These are phyloP conservation scores for Trichoderma atrobrunneum DNA, from an alignment of 2,329 filamentous ascomycete species.

Conservation along the genomic window DNA sequence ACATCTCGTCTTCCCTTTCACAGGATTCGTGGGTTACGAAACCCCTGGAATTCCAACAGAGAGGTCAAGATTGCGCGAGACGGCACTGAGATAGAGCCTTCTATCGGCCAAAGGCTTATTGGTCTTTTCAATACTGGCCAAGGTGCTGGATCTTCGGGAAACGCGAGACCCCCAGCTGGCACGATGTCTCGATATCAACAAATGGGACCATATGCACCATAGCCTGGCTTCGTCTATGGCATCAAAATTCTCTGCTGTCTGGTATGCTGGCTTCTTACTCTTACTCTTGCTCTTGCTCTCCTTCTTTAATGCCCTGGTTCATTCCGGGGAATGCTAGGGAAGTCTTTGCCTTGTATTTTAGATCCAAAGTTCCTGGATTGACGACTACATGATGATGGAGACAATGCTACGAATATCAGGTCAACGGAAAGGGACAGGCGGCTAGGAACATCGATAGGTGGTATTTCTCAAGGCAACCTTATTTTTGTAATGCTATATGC, in stretches of 20 bases:
- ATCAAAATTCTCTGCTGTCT: not conserved
- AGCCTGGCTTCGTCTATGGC: not conserved
- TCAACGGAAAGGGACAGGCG: not conserved
- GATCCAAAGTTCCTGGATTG: not conserved
- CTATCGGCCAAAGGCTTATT: constrained; percentile 71
- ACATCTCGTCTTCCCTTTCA: constrained; percentile 84
- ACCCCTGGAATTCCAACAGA: constrained; percentile 91
- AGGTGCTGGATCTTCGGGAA: constrained; percentile 36
- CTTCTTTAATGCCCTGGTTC: not conserved
- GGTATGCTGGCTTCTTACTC: not conserved
- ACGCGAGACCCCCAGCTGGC: constrained; percentile 33
- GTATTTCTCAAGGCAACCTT: not conserved
- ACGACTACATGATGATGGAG: not conserved
- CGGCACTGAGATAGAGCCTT: constrained; percentile 87
- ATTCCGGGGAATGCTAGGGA: not conserved
- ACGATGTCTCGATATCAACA: constrained; percentile 40
- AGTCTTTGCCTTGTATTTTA: not conserved
- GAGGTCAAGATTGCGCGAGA: constrained; percentile 96
- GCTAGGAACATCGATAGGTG: not conserved
- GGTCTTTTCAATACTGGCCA: constrained; percentile 69
- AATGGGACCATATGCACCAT: constrained; percentile 35
- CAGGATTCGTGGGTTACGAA: constrained; percentile 78
- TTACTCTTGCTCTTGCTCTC: not conserved
- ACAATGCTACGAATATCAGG: not conserved
- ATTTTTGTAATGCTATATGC: not conserved